These are phyloP conservation scores for Neurospora sp. DNA, from an alignment of 495 filamentous ascomycete species.

Conservation along the genomic window DNA sequence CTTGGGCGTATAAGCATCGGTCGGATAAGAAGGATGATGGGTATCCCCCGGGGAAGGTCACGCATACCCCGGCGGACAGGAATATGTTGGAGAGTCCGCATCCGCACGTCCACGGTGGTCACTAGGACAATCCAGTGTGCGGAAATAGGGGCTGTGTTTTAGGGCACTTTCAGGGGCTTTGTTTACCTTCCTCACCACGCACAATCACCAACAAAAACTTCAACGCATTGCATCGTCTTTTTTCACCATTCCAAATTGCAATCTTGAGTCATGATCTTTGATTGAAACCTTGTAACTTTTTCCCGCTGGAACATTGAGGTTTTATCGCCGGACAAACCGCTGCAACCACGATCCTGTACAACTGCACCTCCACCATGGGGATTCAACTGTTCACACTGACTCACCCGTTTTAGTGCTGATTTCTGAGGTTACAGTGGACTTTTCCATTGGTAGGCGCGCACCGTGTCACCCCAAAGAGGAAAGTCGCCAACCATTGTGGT, in stretches of 20 bases:
- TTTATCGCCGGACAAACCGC: background rate
- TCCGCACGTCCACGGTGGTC: background rate
- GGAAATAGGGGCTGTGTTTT: background rate
- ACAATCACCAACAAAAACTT: background rate
- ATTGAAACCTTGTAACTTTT: background rate
- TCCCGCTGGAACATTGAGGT: too few species aligned
- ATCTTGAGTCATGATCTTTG: background rate
- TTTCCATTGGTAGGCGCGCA: background rate
- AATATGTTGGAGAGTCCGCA: background rate
- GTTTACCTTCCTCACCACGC: background rate
- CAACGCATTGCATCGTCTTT: background rate
- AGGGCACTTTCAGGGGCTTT: background rate
- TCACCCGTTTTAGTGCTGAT: background rate
- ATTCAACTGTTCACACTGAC: background rate
- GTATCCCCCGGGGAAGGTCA: background rate
- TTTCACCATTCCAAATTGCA: background rate
- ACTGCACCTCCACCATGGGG: background rate
- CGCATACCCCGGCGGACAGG: background rate
- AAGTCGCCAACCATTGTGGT: background rate
- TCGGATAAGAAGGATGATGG: background rate
- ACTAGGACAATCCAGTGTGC: background rate
- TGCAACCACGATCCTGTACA: background rate
- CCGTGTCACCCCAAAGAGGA: background rate
- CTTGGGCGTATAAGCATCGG: constrained; percentile 3
- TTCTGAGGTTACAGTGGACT: background rate